Conservation (phyloP, 2,329 filamentous ascomycete species). For the Hymenoscyphus fructigenus region DNA sequence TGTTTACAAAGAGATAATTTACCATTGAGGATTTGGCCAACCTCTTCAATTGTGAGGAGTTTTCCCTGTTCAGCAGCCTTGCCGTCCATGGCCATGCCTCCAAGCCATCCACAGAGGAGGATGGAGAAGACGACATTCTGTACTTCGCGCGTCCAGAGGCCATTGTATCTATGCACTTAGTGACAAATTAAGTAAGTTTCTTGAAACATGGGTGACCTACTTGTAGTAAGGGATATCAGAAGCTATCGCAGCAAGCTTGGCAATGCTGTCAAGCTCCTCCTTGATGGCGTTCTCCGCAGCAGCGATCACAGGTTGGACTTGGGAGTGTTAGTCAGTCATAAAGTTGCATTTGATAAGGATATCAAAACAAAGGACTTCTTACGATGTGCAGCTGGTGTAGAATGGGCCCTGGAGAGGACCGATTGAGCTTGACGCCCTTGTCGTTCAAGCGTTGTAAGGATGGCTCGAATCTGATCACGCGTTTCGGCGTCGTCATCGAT, state of each 20-base stretch:
- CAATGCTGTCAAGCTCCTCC: slow-evolving; percentile 69
- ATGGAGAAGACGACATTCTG: slow-evolving; percentile 71
- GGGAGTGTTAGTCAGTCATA: not conserved
- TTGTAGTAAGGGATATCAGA: slow-evolving; percentile 96
- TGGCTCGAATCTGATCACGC: slow-evolving; percentile 78
- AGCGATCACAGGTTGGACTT: slow-evolving; percentile 67
- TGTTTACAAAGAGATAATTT: slow-evolving; percentile 2
- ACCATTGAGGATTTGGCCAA: slow-evolving; percentile 74
- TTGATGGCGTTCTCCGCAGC: slow-evolving; percentile 69
- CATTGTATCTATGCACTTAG: slow-evolving; percentile 59
- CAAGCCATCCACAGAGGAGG: slow-evolving; percentile 70
- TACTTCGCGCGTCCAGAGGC: slow-evolving; percentile 78
- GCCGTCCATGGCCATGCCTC: slow-evolving; percentile 61
- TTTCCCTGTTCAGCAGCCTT: slow-evolving; percentile 55
- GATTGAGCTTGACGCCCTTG: slow-evolving; percentile 80
- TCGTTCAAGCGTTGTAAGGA: slow-evolving; percentile 79
- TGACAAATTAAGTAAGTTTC: slow-evolving; percentile 4
- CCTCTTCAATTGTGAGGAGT: slow-evolving; percentile 85
- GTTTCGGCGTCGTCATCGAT: slow-evolving; percentile 85
- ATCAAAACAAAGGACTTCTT: slow-evolving; percentile 39
- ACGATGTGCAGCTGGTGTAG: slow-evolving; percentile 69
- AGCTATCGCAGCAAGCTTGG: slow-evolving; percentile 68
- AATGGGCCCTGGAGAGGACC: slow-evolving; percentile 84
- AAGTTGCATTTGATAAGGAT: not conserved
- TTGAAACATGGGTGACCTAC: slow-evolving; percentile 43